Evolutionary conservation across 139 green algal genomes (phyloP), one percentile per base, ranked within the genome.

Genomic region (Closterium sp.): DNA sequence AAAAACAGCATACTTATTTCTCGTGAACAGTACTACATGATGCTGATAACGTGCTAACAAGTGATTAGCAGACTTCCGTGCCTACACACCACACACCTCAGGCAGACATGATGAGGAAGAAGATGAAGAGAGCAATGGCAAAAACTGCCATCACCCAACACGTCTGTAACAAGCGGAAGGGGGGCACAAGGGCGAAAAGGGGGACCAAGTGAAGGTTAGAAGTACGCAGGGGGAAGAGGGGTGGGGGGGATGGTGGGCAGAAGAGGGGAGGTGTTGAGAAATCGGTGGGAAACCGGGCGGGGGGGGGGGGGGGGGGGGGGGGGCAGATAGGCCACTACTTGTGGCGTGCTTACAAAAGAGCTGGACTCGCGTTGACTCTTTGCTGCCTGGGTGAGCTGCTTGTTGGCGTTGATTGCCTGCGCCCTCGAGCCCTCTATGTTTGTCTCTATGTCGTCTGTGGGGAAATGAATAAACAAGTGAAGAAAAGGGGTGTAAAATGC

Each of bases 391-490:
- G 38, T 89, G 32, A 96, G 38, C 38, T 66, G 38, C 4, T 66
- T 66, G 38, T 66, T 66, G 38, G 38, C 38, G 4, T 66, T 66
- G 9, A 66, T 10, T 66, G 38, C 38, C 38, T 66, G 38, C 4
- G 38, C 38, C 38, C 38, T 66, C 4, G 38, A 93, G 34, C 35
- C 92, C 66, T 95, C 93, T 32, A 96, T 93, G 76, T 96, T 96
- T 2, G 91, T 33, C 38, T 66, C 38, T 66, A 66, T 66, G 38
- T 66, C 38, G 19, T 66, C 38, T 66, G 38, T 10, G 19, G 38
- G 4, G 4, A 35, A 5, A 66, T 8, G 4, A 66, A 66, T 19
- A 12, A 66, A 87, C 30, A 9, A 66, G 36, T 32, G 8, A 30
- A 31, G 21, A 7, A 5, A 35, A 7, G 83, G 38, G 12, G 32